Evolutionary conservation across 257 asterid species (phyloP).

Genomic region (Fraxinus anomala): DNA sequence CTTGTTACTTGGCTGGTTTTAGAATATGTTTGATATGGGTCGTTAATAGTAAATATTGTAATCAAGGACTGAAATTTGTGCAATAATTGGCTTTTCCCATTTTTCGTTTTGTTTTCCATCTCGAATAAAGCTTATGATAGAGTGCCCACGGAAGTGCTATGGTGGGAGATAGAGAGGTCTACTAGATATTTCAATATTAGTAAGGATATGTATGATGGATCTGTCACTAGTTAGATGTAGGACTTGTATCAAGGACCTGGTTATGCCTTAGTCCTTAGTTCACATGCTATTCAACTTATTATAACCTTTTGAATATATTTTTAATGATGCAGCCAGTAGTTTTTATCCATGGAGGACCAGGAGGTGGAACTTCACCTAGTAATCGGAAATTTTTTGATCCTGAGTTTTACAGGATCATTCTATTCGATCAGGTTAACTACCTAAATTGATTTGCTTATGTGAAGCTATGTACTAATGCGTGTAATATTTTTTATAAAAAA

Average conservation of each 20-base stretch:
- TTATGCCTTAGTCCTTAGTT: neutral
- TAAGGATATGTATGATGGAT: neutral
- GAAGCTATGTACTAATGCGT: constrained; percentile 24
- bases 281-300: constrained; percentile 11
- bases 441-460: constrained; percentile 22
- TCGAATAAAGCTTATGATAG: neutral
- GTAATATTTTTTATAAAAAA: neutral
- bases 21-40: neutral
- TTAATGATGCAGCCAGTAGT: constrained; percentile 69
- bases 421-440: constrained; percentile 80
- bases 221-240: neutral
- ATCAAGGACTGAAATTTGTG: neutral
- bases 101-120: neutral
- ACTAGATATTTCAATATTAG: neutral
- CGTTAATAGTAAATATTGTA: neutral
- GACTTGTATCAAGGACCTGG: neutral
- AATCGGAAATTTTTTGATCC: constrained; percentile 94
- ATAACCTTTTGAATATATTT: constrained; percentile 23
- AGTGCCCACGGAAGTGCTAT: neutral
- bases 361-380: constrained; percentile 89
- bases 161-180: neutral
- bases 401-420: constrained; percentile 66
- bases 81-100: neutral
- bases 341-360: constrained; percentile 98
- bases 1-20: neutral